Evolutionary conservation across 2,329 filamentous ascomycete species (phyloP), one percentile per base, ranked within the genome.

Genomic region (Dothistroma pini): DNA sequence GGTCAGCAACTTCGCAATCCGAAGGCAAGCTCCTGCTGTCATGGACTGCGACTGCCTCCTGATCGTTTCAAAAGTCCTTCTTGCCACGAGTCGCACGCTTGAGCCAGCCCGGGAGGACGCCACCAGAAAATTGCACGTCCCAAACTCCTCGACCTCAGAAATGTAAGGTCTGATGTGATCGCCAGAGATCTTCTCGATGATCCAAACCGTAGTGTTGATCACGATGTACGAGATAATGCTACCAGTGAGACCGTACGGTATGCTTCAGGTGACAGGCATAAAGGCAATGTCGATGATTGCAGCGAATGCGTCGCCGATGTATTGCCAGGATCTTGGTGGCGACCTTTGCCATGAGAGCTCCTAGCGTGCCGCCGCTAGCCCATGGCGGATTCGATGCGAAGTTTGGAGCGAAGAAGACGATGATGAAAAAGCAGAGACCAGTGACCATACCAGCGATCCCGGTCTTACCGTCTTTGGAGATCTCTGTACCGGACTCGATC

Each of bases 241-340:
- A 1, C 84, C 89, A 68, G 96, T 96, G 16, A 96, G 81, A 53
- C 91, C 91, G 71, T 96, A 90, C 12, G 91, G 90, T 70, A 96
- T 95, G 47, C 87, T 90, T 79, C 95, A 96, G 1, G 89, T 92
- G 77, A 96, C 95, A 0, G 91, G 91, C 91, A 96, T 96, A 63
- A 93, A 78, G 60, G 87, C 86, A 65, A 96, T 89, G 55, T 89
- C 92, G 38, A 96, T 79, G 77, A 96, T 96, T 2, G 91, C 90
- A 0, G 91, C 91, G 25, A 96, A 82, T 0, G 90, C 88, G 73
- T 96, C 91, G 56, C 91, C 91, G 63, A 91, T 81, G 76, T 96
- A 96, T 52, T 81, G 81, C 91, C 91, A 96, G 81, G 80, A 96
- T 93, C 65, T 95, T 89, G 16, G 84, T 85, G 12, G 89, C 89